Conservation (phyloP, 805 yeast species). For the Tetrapisispora namnaoensis region DNA sequence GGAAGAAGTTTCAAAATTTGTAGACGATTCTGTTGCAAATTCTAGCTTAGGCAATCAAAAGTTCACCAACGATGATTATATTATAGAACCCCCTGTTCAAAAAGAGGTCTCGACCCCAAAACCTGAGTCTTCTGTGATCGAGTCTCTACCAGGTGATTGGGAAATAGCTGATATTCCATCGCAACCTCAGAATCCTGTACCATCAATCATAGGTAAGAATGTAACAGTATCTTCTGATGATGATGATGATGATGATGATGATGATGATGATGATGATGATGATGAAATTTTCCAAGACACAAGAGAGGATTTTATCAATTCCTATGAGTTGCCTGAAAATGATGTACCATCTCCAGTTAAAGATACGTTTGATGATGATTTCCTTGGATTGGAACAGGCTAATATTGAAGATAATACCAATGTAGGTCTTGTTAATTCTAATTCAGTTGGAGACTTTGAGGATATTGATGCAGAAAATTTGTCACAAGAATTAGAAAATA, state of each 20-base stretch:
- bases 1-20: conserved; percentile 11
- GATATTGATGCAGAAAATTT: conserved; percentile 19
- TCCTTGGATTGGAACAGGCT: conserved; percentile 37
- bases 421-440: conserved; percentile 10
- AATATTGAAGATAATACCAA: conserved; percentile 30
- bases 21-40: conserved; percentile 26
- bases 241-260: not conserved
- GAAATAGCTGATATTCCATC: conserved; percentile 4
- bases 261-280: conserved; percentile 7
- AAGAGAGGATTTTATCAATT: conserved; percentile 3
- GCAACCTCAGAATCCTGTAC: not conserved
- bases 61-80: not conserved
- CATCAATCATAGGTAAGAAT: not conserved
- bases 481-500: conserved; percentile 18
- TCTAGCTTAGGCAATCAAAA: conserved; percentile 6
- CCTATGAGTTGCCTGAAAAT: not conserved
- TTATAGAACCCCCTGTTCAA: conserved; percentile 2
- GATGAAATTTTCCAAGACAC: conserved; percentile 27
- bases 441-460: conserved; percentile 22
- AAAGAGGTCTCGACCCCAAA: conserved; percentile 7
- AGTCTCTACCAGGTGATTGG: conserved; percentile 4
- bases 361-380: conserved; percentile 34
- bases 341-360: conserved; percentile 4
- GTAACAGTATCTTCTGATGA: not conserved
- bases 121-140: not conserved